Percentiles rank a stretch among this genome's conserved stretches.
phyloP scores from a whole-genome alignment of 1,284 basidiomycete species.

The Leccinum pachyderme region DNA sequence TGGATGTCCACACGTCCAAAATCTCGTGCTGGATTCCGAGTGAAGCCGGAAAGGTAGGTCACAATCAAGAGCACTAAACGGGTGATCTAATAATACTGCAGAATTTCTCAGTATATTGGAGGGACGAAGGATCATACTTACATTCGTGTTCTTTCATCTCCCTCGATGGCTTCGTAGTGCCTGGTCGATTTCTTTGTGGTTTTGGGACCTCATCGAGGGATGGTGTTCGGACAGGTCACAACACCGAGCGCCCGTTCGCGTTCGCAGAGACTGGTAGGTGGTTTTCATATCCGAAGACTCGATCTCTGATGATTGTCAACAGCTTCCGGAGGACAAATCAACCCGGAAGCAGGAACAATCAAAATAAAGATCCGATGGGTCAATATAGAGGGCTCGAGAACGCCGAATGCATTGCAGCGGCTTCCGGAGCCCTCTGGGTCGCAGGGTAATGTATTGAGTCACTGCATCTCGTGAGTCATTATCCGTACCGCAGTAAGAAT shows the following conservation, averaged over 20 bases:
- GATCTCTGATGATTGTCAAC: constrained; percentile 2
- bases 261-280: constrained; percentile 42
- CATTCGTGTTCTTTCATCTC: constrained; percentile 57
- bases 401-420: constrained; percentile 40
- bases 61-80: neutral
- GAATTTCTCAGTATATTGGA: constrained; percentile 60
- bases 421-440: constrained; percentile 28
- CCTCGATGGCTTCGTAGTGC: constrained; percentile 56
- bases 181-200: constrained; percentile 59
- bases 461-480: constrained; percentile 40
- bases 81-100: constrained; percentile 25
- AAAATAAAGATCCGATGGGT: constrained; percentile 53
- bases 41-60: constrained; percentile 50
- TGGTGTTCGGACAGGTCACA: constrained; percentile 45
- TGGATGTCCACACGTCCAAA: constrained; percentile 39
- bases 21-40: constrained; percentile 67
- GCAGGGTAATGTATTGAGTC: constrained; percentile 37
- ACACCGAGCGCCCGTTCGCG: constrained; percentile 53
- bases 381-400: constrained; percentile 24
- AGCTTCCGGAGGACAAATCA: constrained; percentile 16
- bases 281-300: neutral
- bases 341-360: constrained; percentile 49
- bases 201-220: constrained; percentile 45
- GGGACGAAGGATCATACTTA: constrained; percentile 50
- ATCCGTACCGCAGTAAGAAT: neutral